phyloP scores from a whole-genome alignment of 2,329 filamentous ascomycete genomes.

The Dactylonectria macrodidyma region DNA sequence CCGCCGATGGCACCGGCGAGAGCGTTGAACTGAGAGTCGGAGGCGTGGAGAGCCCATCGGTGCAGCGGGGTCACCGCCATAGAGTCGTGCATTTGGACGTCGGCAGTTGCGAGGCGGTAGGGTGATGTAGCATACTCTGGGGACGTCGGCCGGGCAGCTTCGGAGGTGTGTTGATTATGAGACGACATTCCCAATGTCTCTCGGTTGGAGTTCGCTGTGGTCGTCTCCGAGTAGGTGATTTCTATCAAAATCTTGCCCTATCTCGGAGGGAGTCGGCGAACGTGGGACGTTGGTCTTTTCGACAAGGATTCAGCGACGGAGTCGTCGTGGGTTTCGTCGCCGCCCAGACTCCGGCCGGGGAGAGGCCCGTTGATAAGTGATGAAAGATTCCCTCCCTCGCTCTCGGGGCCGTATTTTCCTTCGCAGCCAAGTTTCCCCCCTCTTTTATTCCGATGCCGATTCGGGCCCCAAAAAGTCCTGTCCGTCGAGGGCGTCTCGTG shows the following conservation, averaged over 20 bases:
- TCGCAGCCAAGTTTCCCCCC: conserved; percentile 18
- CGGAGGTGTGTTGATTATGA: conserved; percentile 62
- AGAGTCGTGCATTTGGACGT: conserved; percentile 52
- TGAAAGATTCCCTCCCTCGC: conserved; percentile 19
- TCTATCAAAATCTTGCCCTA: neutral
- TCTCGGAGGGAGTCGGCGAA: neutral
- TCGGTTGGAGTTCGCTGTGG: conserved; percentile 27
- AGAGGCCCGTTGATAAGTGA: conserved; percentile 27
- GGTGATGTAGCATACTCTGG: conserved; percentile 56
- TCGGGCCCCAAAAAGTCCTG: conserved; percentile 32
- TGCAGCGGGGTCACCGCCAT: conserved; percentile 62
- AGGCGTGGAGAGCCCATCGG: conserved; percentile 69
- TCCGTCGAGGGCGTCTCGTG: conserved; percentile 32
- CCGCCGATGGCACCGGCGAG: conserved; percentile 90
- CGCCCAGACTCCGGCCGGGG: conserved; percentile 24
- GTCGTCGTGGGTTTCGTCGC: conserved; percentile 4
- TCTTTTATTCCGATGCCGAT: conserved; percentile 25
- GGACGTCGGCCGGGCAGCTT: conserved; percentile 50
- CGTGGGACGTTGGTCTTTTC: neutral
- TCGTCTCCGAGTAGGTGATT: conserved; percentile 3
- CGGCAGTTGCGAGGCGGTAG: conserved; percentile 53
- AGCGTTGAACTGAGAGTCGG: conserved; percentile 81
- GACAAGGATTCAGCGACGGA: neutral
- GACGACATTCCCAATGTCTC: conserved; percentile 61
- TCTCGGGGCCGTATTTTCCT: conserved; percentile 18